These are phyloP conservation scores for Diaporthe ampelina DNA, from an alignment of 2,329 filamentous ascomycete genomes.

Conservation along the genomic window DNA sequence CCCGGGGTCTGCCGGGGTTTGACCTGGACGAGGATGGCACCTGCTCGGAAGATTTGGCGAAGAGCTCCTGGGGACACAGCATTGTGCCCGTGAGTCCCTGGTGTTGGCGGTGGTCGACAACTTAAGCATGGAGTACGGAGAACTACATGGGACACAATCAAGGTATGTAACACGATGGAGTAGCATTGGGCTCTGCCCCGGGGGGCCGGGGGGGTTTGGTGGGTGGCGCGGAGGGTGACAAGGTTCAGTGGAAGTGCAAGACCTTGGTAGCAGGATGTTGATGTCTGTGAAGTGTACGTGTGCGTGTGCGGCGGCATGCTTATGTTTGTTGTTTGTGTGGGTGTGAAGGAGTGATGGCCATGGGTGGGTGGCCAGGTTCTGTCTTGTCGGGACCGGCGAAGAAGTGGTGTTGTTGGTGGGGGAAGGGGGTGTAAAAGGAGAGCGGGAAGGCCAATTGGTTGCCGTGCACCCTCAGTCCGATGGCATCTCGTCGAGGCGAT, in stretches of 20 bases:
- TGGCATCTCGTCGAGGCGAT: not conserved
- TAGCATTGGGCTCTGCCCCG: slow-evolving; percentile 10
- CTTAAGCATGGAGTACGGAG: too few relatives aligned
- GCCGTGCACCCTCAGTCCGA: not conserved
- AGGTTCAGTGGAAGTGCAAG: slow-evolving; percentile 15
- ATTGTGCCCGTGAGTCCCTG: not conserved
- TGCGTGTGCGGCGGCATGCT: not conserved
- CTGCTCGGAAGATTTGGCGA: slow-evolving; percentile 3
- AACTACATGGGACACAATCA: not conserved
- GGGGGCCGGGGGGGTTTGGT: not conserved
- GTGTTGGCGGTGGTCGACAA: not conserved
- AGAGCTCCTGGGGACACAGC: not conserved
- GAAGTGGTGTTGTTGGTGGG: not conserved
- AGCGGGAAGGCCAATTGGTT: not conserved
- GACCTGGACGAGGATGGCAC: slow-evolving; percentile 13
- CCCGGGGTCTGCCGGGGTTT: slow-evolving; percentile 26
- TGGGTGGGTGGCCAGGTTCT: not conserved
- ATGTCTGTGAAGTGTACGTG: not conserved
- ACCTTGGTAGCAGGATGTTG: slow-evolving; percentile 4
- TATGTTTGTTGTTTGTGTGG: not conserved
- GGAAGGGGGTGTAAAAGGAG: not conserved
- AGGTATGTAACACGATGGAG: not conserved
- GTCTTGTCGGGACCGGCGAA: not conserved
- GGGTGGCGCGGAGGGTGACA: slow-evolving; percentile 6
- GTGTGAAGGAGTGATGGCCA: not conserved